Evolutionary conservation across 2,329 filamentous ascomycete species (phyloP).

Genomic region (Paecilomyces formosus): DNA sequence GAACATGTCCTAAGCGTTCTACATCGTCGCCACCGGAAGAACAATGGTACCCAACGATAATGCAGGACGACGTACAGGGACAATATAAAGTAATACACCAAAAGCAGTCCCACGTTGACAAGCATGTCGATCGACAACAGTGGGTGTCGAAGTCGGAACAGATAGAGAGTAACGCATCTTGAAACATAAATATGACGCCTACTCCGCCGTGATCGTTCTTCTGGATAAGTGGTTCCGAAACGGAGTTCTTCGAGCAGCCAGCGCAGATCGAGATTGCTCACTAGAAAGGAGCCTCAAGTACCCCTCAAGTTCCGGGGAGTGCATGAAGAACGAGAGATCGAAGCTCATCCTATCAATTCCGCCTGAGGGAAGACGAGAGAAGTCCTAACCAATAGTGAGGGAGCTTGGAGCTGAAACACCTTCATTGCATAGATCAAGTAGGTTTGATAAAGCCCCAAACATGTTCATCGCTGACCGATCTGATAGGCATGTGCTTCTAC

Average conservation of each 20-base stretch:
- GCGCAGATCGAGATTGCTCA: conserved; percentile 14
- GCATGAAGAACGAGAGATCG: conserved; percentile 7
- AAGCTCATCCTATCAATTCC: conserved; percentile 27
- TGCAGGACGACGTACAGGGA: conserved; percentile 18
- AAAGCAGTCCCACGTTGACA: conserved; percentile 23
- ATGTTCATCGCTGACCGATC: conserved; percentile 20
- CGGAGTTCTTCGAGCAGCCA: conserved; percentile 12
- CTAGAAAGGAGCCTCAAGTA: conserved; percentile 17
- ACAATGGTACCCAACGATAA: conserved; percentile 26
- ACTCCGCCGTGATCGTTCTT: conserved; percentile 20
- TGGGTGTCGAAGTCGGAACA: conserved; percentile 14
- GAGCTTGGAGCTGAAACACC: conserved; percentile 26
- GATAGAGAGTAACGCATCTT: conserved; percentile 16
- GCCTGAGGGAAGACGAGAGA: conserved; percentile 15
- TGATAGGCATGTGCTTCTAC: conserved; percentile 81
- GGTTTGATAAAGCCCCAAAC: conserved; percentile 19
- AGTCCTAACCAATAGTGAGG: conserved; percentile 24
- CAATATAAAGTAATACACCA: conserved; percentile 23
- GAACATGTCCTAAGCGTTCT: conserved; percentile 20
- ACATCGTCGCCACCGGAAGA: conserved; percentile 27
- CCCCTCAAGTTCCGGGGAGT: not conserved
- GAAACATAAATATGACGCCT: conserved; percentile 35
- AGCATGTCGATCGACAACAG: conserved; percentile 23
- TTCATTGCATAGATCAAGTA: conserved; percentile 21
- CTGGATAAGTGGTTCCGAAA: conserved; percentile 26